phyloP scores from a whole-genome alignment of 2,329 filamentous ascomycete species.

The Boeremia lycopersici region DNA sequence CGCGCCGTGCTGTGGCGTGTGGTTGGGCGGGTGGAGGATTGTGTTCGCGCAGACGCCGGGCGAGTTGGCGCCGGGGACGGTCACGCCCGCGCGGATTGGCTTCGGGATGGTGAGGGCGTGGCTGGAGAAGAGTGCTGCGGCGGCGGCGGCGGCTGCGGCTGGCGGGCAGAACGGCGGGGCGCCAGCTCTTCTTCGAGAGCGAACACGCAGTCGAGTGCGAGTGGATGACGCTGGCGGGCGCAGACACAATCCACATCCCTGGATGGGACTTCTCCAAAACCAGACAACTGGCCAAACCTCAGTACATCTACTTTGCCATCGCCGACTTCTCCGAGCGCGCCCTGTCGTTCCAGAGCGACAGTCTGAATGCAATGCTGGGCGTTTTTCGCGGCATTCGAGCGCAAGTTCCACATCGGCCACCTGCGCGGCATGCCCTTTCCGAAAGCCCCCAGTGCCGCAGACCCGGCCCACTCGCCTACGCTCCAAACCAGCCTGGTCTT shows the following conservation, averaged over 20 bases:
- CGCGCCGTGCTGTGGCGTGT: too few relatives aligned
- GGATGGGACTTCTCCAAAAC: neutral
- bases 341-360: neutral
- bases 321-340: neutral
- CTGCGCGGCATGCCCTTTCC: neutral
- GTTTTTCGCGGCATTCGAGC: neutral
- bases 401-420: neutral
- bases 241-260: neutral
- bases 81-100: too few relatives aligned
- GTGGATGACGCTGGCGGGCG: neutral
- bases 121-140: too few relatives aligned
- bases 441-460: neutral
- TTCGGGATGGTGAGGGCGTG: too few relatives aligned
- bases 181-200: neutral
- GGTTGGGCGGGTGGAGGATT: too few relatives aligned
- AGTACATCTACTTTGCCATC: neutral
- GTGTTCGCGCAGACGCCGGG: too few relatives aligned
- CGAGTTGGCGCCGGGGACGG: too few relatives aligned
- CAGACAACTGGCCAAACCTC: neutral
- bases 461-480: neutral
- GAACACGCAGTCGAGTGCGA: neutral
- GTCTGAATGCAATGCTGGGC: neutral
- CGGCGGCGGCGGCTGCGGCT: too few relatives aligned
- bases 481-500: neutral
- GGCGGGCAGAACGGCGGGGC: neutral